Percentiles rank a stretch among this genome's conserved stretches.
Evolutionary conservation across 345 rosid genomes (phyloP).

Genomic region (Eucalyptus lansdowneana): DNA sequence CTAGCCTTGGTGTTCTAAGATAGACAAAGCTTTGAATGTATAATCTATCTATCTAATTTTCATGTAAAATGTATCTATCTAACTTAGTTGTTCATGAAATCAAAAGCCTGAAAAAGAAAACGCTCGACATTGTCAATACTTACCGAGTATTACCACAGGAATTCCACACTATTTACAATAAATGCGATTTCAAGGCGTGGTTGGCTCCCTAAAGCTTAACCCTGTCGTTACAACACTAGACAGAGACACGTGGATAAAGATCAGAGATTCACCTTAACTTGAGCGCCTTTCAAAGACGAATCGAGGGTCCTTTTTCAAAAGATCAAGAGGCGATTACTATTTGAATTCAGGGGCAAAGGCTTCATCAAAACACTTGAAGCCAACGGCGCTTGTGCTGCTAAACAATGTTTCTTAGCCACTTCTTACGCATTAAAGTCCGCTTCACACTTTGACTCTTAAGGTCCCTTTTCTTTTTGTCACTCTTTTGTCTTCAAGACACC

Average conservation of each 20-base stretch:
- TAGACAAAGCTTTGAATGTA: neutral
- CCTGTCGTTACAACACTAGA: accelerated
- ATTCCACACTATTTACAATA: neutral
- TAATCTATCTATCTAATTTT: neutral
- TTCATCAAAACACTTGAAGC: neutral
- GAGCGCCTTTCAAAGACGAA: neutral
- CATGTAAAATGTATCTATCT: neutral
- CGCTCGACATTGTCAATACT: neutral
- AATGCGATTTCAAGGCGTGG: neutral
- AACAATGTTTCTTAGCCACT: neutral
- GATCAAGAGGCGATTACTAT: neutral
- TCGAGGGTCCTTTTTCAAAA: neutral
- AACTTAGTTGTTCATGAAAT: neutral
- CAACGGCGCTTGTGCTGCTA: neutral
- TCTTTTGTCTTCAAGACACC: neutral
- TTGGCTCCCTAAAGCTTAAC: neutral
- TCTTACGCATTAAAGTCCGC: neutral
- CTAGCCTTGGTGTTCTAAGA: neutral
- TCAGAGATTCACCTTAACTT: neutral
- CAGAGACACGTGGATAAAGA: neutral
- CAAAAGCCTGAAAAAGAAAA: neutral
- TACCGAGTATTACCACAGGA: accelerated
- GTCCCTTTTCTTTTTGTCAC: neutral
- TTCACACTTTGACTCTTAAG: neutral
- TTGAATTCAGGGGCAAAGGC: neutral